Evolutionary conservation across 148 eudicot genomes (phyloP).

Genomic region (Cornus florida): DNA sequence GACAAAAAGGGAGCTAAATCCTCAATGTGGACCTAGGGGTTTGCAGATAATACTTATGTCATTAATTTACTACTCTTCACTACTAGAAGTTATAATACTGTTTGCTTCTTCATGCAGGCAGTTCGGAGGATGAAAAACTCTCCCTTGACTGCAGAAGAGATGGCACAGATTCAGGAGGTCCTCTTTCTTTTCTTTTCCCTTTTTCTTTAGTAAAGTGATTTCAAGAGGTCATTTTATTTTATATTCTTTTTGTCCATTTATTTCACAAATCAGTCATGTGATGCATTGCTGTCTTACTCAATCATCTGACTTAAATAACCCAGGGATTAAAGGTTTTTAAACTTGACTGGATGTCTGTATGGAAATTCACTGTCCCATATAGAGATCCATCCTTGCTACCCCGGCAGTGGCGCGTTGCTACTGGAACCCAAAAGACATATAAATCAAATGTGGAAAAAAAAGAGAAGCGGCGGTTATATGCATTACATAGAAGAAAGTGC

Average conservation of each 20-base stretch:
- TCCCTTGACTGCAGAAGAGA: slow-evolving; percentile 83
- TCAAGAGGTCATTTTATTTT: slow-evolving; percentile 4
- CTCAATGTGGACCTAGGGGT: too few relatives aligned
- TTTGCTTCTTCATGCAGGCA: slow-evolving; percentile 46
- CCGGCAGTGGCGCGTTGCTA: slow-evolving; percentile 94
- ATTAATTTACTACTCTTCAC: slow-evolving; percentile 2
- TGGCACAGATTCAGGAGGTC: slow-evolving; percentile 72
- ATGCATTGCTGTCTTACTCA: slow-evolving; percentile 14
- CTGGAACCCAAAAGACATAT: slow-evolving; percentile 90
- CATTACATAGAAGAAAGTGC: slow-evolving; percentile 51
- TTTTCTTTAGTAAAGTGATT: too few relatives aligned
- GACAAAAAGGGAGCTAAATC: too few relatives aligned
- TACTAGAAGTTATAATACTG: not conserved
- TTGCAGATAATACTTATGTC: not conserved
- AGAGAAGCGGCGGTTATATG: slow-evolving; percentile 72
- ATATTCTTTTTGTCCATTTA: not conserved
- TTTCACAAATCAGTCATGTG: slow-evolving; percentile 10
- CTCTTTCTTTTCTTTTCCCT: too few relatives aligned
- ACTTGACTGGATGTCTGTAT: slow-evolving; percentile 82
- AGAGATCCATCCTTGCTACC: slow-evolving; percentile 90
- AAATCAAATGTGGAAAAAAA: slow-evolving; percentile 53
- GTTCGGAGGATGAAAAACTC: slow-evolving; percentile 87
- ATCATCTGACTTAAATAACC: slow-evolving; percentile 19
- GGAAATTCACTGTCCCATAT: slow-evolving; percentile 84
- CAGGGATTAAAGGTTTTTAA: slow-evolving; percentile 74